Evolutionary conservation across 257 asterid genomes (phyloP).

Genomic region (Mitragyna speciosa): DNA sequence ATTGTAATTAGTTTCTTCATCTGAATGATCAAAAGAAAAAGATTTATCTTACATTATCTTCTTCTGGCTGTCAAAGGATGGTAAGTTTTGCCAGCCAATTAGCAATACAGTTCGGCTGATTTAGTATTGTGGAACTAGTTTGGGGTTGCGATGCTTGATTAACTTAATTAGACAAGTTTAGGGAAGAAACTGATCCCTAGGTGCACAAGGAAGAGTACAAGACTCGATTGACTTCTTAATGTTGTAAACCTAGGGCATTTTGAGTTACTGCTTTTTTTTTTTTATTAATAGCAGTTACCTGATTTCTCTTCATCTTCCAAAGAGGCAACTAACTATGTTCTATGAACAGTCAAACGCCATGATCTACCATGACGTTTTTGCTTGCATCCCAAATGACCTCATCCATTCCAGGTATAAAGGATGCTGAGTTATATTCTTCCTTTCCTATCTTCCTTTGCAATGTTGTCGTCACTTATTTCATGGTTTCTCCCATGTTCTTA

Average conservation of each 20-base stretch:
- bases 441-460: neutral
- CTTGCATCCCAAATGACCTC: constrained; percentile 84
- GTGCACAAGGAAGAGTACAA: neutral
- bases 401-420: constrained; percentile 68
- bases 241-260: too few relatives aligned
- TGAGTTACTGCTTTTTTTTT: neutral
- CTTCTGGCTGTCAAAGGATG: too few relatives aligned
- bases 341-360: constrained; percentile 63
- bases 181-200: neutral
- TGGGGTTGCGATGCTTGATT: neutral
- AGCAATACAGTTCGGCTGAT: neutral
- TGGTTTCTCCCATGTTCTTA: neutral
- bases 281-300: neutral
- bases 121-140: neutral
- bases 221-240: neutral
- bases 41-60: too few relatives aligned
- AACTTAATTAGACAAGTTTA: neutral
- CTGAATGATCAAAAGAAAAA: too few relatives aligned
- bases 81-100: neutral
- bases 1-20: too few relatives aligned
- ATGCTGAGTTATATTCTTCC: neutral
- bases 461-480: neutral
- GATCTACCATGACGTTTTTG: constrained; percentile 77
- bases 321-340: neutral
- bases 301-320: neutral